Evolutionary conservation across 192 early-diverging fungal species (phyloP), one percentile per base, ranked within the genome.

Genomic region (Umbelopsis isabellina): DNA sequence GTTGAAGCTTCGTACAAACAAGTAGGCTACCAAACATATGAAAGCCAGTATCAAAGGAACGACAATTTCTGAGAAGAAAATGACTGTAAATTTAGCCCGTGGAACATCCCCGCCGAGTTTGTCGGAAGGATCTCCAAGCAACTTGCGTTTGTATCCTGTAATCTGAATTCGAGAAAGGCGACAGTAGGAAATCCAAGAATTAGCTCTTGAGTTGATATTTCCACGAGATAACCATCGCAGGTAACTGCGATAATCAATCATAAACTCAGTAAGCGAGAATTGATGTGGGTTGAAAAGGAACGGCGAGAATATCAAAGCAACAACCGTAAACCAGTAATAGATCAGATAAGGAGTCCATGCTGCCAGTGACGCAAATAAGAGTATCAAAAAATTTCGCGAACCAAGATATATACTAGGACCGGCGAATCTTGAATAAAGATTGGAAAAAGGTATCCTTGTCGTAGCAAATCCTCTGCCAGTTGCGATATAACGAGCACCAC

Each of bases 211-310:
- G 50, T 80, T 78, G 64, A 86, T 86, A 78, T 94, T 92, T 65
- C 92, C 90, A 11, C 89, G 81, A 21, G 87, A 91, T 21, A 95
- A 81, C 92, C 94, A 95, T 58, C 85, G 86, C 68, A 95, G 71
- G 77, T 87, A 91, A 64, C 90, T 87, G 45, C 85, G 88, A 79
- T 93, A 95, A 75, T 95, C 94, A 27, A 90, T 68, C 69, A 94
- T 82, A 75, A 94, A 94, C 72, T 92, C 89, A 0, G 78, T 81
- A 72, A 93, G 74, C 25, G 86, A 85, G 53, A 95, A 94, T 82
- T 95, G 94, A 74, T 93, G 93, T 37, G 92, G 93, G 72, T 95
- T 95, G 81, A 93, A 95, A 64, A 95, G 30, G 75, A 94, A 95
- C 13, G 94, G 93, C 41, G 93, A 90, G 30, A 95, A 78, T 47